Base-by-base conservation (phyloP, 495 filamentous ascomycete species). In the Xylaria cubensis region DNA sequence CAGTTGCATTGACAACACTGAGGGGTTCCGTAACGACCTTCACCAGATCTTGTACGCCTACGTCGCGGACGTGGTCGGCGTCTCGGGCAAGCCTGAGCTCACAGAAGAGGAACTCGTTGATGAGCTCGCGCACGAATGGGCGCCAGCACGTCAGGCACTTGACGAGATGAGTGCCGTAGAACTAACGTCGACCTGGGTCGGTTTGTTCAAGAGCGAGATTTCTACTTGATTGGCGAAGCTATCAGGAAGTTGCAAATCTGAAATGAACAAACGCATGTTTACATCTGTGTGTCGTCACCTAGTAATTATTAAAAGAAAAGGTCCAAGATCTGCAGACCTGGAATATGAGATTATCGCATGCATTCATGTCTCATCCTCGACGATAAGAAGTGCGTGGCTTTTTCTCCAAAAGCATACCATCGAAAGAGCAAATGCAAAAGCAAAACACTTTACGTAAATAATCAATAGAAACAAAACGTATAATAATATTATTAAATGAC, bases 1-100 rank as follows among this genome's bases (percentile, higher is more conserved):
- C 17, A 56, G 12, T 0, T 77, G 72, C 50, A 12, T 78, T 21
- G 77, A 70, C 2, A 74, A 51, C 15, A 76, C 73, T 0, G 72
- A 78, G 26, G 78, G 78, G 46, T 81, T 75, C 46, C 69, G 79
- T n/a, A 50, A 42, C 59, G 61, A 75, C 32, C 69, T 75, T 0
- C 73, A 74, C 42, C 77, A 81, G 51, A 50, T 76, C 2, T 80
- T 77, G 15, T 76, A 74, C 61, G 77, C 68, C 44, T n/a, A n/a
- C n/a, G n/a, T n/a, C n/a, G n/a, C n/a, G n/a, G n/a, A n/a, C n/a
- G n/a, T n/a, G n/a, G n/a, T n/a, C n/a, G n/a, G n/a, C n/a, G n/a
- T n/a, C n/a, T 75, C 13, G n/a, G 77, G 75, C 0, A 17, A 50
- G 32, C 74, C 74, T 1, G 56, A 21, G 0, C 64, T 79, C 26